Percentiles rank a stretch among this genome's conserved stretches.
These are phyloP conservation scores for Hypoxylon crocopeplum DNA, from an alignment of 495 filamentous ascomycete species.

Conservation along the genomic window DNA sequence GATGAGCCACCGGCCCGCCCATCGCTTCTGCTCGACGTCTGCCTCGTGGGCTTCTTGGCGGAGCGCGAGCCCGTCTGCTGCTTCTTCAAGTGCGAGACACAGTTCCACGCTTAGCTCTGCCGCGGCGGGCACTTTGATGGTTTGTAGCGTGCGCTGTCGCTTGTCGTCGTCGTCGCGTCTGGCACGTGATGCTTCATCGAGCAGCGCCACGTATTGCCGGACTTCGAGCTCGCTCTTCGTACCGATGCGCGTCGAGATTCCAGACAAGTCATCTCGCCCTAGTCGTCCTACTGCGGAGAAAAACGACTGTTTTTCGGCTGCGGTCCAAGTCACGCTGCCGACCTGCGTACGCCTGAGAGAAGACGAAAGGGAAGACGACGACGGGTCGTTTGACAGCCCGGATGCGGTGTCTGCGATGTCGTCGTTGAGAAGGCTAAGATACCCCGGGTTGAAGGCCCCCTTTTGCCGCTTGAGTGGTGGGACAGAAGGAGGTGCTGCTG, in stretches of 20 bases:
- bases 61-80: slow-evolving; percentile 65
- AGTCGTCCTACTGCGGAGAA: slow-evolving; percentile 69
- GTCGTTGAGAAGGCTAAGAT: slow-evolving; percentile 65
- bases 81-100: slow-evolving; percentile 67
- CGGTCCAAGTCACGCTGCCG: slow-evolving; percentile 73
- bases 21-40: slow-evolving; percentile 57
- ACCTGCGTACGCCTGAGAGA: slow-evolving; percentile 58
- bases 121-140: slow-evolving; percentile 70
- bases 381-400: slow-evolving; percentile 10
- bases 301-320: slow-evolving; percentile 70
- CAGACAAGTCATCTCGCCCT: slow-evolving; percentile 64
- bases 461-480: slow-evolving; percentile 43
- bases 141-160: slow-evolving; percentile 26
- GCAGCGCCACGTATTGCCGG: slow-evolving; percentile 65
- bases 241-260: slow-evolving; percentile 67
- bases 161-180: slow-evolving; percentile 39
- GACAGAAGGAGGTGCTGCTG: not conserved
- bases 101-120: slow-evolving; percentile 73
- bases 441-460: slow-evolving; percentile 57
- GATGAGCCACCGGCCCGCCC: slow-evolving; percentile 48
- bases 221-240: slow-evolving; percentile 81
- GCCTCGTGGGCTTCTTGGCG: slow-evolving; percentile 65
- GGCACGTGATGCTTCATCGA: slow-evolving; percentile 56
- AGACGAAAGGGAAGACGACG: no score
- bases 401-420: slow-evolving; percentile 54